Percentiles rank a stretch among this genome's conserved stretches.
Evolutionary conservation across 495 filamentous ascomycete species (phyloP).

Genomic region (Tirmania nivea): DNA sequence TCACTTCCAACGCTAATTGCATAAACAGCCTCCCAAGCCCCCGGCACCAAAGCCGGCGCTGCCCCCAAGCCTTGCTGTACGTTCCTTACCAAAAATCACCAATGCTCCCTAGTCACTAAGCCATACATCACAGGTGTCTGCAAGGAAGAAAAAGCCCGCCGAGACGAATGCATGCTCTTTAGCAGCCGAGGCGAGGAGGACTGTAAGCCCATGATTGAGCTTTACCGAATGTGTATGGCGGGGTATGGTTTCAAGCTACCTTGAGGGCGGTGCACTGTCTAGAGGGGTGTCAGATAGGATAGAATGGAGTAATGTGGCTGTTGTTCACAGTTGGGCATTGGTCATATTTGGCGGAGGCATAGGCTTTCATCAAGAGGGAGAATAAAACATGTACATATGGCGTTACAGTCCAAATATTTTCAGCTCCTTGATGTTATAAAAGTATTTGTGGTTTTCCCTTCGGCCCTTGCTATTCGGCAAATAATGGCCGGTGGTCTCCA

Average conservation of each 20-base stretch:
- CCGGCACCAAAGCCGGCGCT: conserved; percentile 5
- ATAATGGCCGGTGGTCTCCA: no score
- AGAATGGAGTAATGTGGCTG: no score
- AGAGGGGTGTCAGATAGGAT: no score
- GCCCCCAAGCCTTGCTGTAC: conserved; percentile 17
- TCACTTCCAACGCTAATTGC: not conserved
- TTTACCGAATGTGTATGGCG: conserved; percentile 81
- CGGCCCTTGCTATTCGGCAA: no score
- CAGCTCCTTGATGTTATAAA: no score
- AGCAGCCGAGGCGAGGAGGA: conserved; percentile 51
- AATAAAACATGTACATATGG: no score
- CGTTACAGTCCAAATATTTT: no score
- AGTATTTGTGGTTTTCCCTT: no score
- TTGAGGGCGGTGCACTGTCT: not conserved
- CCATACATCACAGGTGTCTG: conserved; percentile 39
- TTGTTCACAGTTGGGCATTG: no score
- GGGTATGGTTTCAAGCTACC: conserved; percentile 62
- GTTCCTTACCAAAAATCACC: not conserved
- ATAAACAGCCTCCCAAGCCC: conserved; percentile 4
- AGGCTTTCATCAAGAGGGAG: no score
- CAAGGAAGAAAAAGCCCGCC: conserved; percentile 74
- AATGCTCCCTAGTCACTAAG: not conserved
- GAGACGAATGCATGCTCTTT: conserved; percentile 98
- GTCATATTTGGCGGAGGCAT: no score
- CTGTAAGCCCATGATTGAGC: conserved; percentile 58